Percentiles rank a stretch among this genome's conserved stretches.
Conservation (phyloP, 108 stramenopile species). For the Cyclotella choctawhatcheeana region DNA sequence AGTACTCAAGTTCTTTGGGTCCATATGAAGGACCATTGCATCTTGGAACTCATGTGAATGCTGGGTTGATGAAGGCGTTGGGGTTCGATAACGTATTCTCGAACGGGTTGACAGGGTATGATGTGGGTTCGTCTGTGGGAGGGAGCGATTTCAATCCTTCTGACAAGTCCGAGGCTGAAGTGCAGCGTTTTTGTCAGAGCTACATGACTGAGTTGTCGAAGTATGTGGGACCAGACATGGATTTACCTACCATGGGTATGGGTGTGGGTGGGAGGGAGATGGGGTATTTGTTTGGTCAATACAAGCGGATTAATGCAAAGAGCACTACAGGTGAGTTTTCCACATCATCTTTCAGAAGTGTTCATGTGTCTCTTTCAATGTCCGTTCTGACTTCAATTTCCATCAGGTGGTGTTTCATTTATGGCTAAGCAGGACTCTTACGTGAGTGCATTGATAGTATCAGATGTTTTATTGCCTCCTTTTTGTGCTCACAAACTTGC, state of each 20-base stretch:
- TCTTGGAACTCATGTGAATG: slow-evolving; percentile 86
- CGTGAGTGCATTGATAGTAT: slow-evolving; percentile 26
- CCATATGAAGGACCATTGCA: slow-evolving; percentile 95
- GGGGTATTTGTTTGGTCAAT: slow-evolving; percentile 97
- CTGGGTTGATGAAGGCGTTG: slow-evolving; percentile 71
- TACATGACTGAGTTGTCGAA: slow-evolving; percentile 97
- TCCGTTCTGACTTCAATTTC: too few species aligned
- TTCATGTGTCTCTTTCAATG: too few species aligned
- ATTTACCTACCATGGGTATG: slow-evolving; percentile 93
- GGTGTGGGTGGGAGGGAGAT: slow-evolving; percentile 91
- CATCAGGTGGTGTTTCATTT: slow-evolving; percentile 64
- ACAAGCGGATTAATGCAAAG: slow-evolving; percentile 92
- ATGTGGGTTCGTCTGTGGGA: slow-evolving; percentile 91
- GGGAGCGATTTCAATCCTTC: slow-evolving; percentile 96
- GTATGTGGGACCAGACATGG: slow-evolving; percentile 95
- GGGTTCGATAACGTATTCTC: slow-evolving; percentile 89
- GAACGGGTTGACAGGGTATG: slow-evolving; percentile 91
- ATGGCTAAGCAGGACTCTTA: slow-evolving; percentile 49
- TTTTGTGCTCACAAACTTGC: neutral
- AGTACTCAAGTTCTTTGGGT: slow-evolving; percentile 90
- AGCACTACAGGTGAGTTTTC: too few species aligned
- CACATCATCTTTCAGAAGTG: too few species aligned
- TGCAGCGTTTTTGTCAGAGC: slow-evolving; percentile 97
- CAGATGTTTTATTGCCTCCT: neutral
- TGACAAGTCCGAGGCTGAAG: slow-evolving; percentile 94